Evolutionary conservation across 805 yeast species (phyloP).

Genomic region (Metschnikowia bowlesiae): DNA sequence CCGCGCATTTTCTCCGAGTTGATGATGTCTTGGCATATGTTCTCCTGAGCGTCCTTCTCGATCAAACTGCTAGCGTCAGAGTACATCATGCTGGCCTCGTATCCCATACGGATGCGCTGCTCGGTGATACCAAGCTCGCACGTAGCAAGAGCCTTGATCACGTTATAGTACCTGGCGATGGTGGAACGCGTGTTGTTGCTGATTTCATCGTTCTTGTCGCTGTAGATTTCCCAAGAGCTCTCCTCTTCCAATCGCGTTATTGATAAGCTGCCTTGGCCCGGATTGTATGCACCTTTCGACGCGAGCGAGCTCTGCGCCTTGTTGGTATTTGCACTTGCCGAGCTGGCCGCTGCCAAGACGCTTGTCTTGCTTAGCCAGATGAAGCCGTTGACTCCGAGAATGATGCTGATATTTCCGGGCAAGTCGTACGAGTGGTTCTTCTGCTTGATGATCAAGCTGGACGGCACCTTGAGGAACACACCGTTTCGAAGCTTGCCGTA

Average conservation of each 20-base stretch:
- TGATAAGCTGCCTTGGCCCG: slow-evolving; percentile 58
- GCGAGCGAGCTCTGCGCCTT: slow-evolving; percentile 39
- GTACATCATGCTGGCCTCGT: slow-evolving; percentile 84
- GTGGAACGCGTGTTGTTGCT: slow-evolving; percentile 58
- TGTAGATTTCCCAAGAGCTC: slow-evolving; percentile 91
- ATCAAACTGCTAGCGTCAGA: slow-evolving; percentile 47
- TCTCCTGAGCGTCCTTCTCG: slow-evolving; percentile 67
- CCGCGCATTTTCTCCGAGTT: slow-evolving; percentile 77
- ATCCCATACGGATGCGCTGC: slow-evolving; percentile 70
- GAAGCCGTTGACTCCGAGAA: slow-evolving; percentile 92
- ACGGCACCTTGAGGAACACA: slow-evolving; percentile 71
- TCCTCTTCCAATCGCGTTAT: slow-evolving; percentile 89
- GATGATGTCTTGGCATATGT: slow-evolving; percentile 68
- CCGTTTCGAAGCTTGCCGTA: slow-evolving; percentile 96
- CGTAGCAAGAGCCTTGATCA: slow-evolving; percentile 73
- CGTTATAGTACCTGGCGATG: slow-evolving; percentile 81
- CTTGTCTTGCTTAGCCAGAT: slow-evolving; percentile 83
- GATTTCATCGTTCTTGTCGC: slow-evolving; percentile 81
- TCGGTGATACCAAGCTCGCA: slow-evolving; percentile 87
- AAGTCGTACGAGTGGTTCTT: slow-evolving; percentile 82
- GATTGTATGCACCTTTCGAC: slow-evolving; percentile 38
- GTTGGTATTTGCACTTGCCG: slow-evolving; percentile 23
- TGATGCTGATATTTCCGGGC: slow-evolving; percentile 92
- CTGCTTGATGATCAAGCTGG: slow-evolving; percentile 76
- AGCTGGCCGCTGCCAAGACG: slow-evolving; percentile 16